Evolutionary conservation across 2,329 filamentous ascomycete species (phyloP), one percentile per base, ranked within the genome.

Genomic region (Penicillium sp.): DNA sequence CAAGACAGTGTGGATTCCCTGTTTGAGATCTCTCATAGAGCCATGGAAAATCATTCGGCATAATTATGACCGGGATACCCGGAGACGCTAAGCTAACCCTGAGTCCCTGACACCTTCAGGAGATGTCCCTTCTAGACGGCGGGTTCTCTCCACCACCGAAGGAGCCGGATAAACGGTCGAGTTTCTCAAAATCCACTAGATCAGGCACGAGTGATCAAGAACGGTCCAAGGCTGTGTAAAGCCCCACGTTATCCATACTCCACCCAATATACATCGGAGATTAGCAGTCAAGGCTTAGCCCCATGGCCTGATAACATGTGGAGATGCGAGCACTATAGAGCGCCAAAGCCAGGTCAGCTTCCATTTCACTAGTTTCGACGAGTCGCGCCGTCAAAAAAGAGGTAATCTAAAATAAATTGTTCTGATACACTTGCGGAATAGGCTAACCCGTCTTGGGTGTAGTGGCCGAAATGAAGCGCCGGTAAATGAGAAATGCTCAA

Each of bases 401-500:
- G 49, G 59, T 54, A 58, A 60, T 59, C 19, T 27, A 40, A 27
- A 47, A 16, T 45, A 59, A 53, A 63, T 64, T 62, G 44, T 52
- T 60, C 57, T 57, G 57, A 55, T 53, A 52, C 55, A 57, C 43
- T 43, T 46, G 50, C 51, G 50, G 57, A 46, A 29, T 64, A 21
- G 31, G 27, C 55, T 52, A 56, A 64, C 41, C 59, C 59, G 8
- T 51, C 38, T 62, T 60, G 44, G 57, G 49, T 57, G 51, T 45
- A 11, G 49, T 48, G 50, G 50, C 60, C 61, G 62, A 62, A 45
- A 21, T 34, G 43, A 55, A 39, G 55, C 38, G 44, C 36, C 55
- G 45, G 16, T 49, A 56, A 63, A 60, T 65, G 60, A 60, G 43
- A 38, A 25, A 48, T 53, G 38, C 40, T 65, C 45, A 65, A 65